Evolutionary conservation across 345 rosid species (phyloP).

Genomic region (Aquilaria yunnanensis): DNA sequence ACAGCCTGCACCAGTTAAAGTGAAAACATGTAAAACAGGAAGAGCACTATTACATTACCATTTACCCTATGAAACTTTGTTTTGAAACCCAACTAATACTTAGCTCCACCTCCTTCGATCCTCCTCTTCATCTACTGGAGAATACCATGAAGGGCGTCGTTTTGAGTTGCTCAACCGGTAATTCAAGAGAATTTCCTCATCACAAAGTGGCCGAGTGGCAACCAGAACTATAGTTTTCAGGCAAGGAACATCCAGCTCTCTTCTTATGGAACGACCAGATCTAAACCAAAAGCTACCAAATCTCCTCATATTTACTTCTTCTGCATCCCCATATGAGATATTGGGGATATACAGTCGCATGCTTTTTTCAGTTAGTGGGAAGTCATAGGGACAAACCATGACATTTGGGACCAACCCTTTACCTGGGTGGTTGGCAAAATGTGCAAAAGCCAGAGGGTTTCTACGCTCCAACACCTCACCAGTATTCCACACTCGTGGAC

Average conservation of each 20-base stretch:
- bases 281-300: slow-evolving; percentile 72
- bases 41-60: too few relatives aligned
- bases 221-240: slow-evolving; percentile 71
- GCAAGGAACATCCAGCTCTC: slow-evolving; percentile 26
- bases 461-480: slow-evolving; percentile 61
- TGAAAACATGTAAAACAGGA: too few relatives aligned
- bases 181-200: slow-evolving; percentile 75
- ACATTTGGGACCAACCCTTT: slow-evolving; percentile 71
- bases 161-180: slow-evolving; percentile 65
- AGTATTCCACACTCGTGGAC: slow-evolving; percentile 14
- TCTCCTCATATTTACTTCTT: slow-evolving; percentile 56
- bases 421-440: slow-evolving; percentile 69
- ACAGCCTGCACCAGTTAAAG: too few relatives aligned
- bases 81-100: slow-evolving; percentile 2
- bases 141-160: slow-evolving; percentile 65
- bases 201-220: slow-evolving; percentile 58
- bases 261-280: slow-evolving; percentile 21
- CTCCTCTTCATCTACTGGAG: slow-evolving; percentile 76
- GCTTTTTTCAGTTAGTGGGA: slow-evolving; percentile 53
- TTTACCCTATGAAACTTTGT: too few relatives aligned
- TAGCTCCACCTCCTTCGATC: slow-evolving; percentile 65
- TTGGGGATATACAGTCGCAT: slow-evolving; percentile 83
- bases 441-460: slow-evolving; percentile 86
- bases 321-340: slow-evolving; percentile 38
- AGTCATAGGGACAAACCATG: slow-evolving; percentile 79